Evolutionary conservation across 805 yeast species (phyloP).

Genomic region (Yarrowia sp.): DNA sequence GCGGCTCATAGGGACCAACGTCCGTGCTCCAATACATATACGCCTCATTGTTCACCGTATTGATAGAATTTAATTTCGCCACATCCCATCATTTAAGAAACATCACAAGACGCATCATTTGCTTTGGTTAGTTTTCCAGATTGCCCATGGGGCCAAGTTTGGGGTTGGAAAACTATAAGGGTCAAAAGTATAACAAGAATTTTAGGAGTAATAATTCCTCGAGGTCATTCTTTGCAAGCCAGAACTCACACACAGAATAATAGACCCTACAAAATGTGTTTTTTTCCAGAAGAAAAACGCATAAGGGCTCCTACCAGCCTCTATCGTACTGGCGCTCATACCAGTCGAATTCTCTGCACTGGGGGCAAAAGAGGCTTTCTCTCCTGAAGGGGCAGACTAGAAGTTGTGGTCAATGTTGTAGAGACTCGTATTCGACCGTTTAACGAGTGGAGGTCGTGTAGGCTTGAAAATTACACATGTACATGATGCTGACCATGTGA

Average conservation of each 20-base stretch:
- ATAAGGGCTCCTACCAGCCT: neutral
- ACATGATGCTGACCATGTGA: neutral
- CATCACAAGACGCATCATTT: constrained; percentile 1
- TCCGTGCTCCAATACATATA: too few species aligned
- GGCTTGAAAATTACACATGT: neutral
- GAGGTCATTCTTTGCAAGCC: neutral
- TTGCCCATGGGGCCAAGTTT: neutral
- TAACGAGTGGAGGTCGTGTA: neutral
- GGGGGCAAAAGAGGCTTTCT: neutral
- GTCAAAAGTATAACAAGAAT: neutral
- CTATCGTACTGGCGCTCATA: too few species aligned
- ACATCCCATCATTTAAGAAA: neutral
- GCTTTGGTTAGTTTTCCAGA: neutral
- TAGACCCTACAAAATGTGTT: neutral
- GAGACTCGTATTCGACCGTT: neutral
- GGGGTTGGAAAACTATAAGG: neutral
- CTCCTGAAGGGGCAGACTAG: neutral
- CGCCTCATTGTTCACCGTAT: neutral
- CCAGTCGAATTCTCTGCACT: neutral
- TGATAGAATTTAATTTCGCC: neutral
- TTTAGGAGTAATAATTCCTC: neutral
- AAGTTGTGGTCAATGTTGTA: neutral
- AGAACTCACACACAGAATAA: neutral
- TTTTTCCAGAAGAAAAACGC: neutral
- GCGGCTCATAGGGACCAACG: too few species aligned